Evolutionary conservation across 2,329 filamentous ascomycete genomes (phyloP).

Genomic region (Hypoxylon sp.): DNA sequence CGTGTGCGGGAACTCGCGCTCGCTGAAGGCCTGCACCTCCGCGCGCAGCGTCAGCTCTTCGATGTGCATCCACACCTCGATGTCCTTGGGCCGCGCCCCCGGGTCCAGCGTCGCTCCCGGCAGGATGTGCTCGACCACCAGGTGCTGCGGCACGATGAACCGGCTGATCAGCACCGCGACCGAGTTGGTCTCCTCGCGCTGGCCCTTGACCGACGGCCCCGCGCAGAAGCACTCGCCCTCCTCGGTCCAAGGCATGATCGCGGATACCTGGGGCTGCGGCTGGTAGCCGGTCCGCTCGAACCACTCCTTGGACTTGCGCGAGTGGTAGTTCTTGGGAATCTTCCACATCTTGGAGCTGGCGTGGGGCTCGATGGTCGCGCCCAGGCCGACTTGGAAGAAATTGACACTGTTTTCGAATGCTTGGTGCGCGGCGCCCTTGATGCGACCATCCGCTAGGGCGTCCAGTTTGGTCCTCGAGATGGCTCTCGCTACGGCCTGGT

Average conservation of each 20-base stretch:
- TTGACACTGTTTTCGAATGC: conserved; percentile 72
- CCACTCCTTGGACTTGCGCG: conserved; percentile 45
- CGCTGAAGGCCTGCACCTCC: conserved; percentile 58
- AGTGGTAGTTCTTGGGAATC: conserved; percentile 45
- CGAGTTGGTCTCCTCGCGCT: conserved; percentile 65
- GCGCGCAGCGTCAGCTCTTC: conserved; percentile 58
- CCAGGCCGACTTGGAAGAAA: conserved; percentile 75
- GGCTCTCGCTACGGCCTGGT: conserved; percentile 36
- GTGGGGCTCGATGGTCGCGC: conserved; percentile 71
- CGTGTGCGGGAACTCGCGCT: conserved; percentile 55
- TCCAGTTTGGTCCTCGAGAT: conserved; percentile 57
- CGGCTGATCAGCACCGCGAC: conserved; percentile 72
- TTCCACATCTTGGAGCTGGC: conserved; percentile 71
- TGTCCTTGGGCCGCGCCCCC: conserved; percentile 70
- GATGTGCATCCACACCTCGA: conserved; percentile 77
- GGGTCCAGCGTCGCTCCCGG: conserved; percentile 71
- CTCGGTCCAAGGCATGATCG: conserved; percentile 78
- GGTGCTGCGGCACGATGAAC: conserved; percentile 72
- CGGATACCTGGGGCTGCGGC: conserved; percentile 60
- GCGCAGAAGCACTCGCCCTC: conserved; percentile 92
- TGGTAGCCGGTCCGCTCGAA: conserved; percentile 43
- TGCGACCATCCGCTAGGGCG: conserved; percentile 60
- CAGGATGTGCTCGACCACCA: conserved; percentile 79
- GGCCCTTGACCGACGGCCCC: conserved; percentile 57
- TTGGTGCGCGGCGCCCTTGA: conserved; percentile 58